Percentiles rank a stretch among this genome's conserved stretches.
Conservation (phyloP, 2,329 filamentous ascomycete species). For the Beauveria medogensis region DNA sequence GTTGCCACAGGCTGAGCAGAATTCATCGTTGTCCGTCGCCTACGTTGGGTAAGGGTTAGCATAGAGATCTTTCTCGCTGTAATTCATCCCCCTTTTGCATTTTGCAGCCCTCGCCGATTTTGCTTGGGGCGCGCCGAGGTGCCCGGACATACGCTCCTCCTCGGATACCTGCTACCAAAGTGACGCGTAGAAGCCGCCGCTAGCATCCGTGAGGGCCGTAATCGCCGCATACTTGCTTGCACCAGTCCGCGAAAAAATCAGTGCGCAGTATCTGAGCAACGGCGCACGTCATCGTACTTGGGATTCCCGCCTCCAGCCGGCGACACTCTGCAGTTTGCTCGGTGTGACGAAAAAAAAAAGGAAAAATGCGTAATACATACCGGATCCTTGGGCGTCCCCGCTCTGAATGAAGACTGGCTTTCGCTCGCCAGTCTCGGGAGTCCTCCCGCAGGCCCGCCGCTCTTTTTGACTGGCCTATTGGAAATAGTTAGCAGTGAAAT, state of each 20-base stretch:
- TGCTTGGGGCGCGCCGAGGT: neutral
- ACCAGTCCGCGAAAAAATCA: neutral
- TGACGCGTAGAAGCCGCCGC: slow-evolving; percentile 2
- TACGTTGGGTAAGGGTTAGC: slow-evolving; percentile 25
- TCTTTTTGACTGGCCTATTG: slow-evolving; percentile 63
- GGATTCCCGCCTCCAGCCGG: neutral
- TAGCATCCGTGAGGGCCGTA: neutral
- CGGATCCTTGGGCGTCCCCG: slow-evolving; percentile 44
- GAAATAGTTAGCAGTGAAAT: slow-evolving; percentile 8
- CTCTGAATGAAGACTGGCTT: slow-evolving; percentile 52
- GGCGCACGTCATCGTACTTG: neutral
- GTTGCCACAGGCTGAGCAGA: slow-evolving; percentile 78
- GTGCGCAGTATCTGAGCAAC: neutral
- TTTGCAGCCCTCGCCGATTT: neutral
- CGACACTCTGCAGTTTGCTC: neutral
- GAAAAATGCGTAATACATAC: slow-evolving; percentile 32
- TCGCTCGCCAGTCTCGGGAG: slow-evolving; percentile 58
- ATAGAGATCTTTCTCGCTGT: slow-evolving; percentile 14
- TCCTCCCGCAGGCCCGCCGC: slow-evolving; percentile 59
- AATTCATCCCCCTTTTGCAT: neutral
- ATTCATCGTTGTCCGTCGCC: slow-evolving; percentile 71
- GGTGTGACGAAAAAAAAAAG: neutral
- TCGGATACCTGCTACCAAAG: neutral
- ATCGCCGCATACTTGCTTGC: neutral
- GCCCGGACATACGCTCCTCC: neutral